These are phyloP conservation scores for Oryza nivara DNA, from an alignment of 176 grass and related monocot genomes.

Conservation along the genomic window DNA sequence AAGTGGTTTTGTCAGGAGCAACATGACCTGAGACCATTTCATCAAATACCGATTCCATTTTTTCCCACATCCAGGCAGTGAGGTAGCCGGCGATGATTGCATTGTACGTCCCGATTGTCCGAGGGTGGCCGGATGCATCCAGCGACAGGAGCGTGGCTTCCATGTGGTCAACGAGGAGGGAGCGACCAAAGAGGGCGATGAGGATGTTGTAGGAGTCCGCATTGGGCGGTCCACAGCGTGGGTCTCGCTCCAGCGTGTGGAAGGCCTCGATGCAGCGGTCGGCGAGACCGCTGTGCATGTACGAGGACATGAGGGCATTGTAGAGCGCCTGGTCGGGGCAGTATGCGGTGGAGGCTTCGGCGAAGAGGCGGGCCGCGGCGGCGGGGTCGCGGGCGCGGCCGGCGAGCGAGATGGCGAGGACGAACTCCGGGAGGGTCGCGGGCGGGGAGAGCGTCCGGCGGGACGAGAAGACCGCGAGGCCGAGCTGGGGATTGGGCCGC, in stretches of 20 bases:
- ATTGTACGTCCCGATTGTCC: conserved; percentile 70
- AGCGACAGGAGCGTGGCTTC: conserved; percentile 55
- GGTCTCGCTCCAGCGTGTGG: conserved; percentile 49
- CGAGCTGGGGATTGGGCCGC: conserved; percentile 58
- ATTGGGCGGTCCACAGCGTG: conserved; percentile 60
- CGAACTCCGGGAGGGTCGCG: conserved; percentile 60
- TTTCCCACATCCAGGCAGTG: conserved; percentile 87
- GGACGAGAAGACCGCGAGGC: conserved; percentile 60
- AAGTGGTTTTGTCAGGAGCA: conserved; percentile 65
- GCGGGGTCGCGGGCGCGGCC: conserved; percentile 54
- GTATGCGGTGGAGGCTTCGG: conserved; percentile 41
- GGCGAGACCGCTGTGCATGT: conserved; percentile 73
- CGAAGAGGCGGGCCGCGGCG: conserved; percentile 56
- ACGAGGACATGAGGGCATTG: conserved; percentile 84
- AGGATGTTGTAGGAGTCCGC: conserved; percentile 86
- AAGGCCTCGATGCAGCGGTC: conserved; percentile 55
- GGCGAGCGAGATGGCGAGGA: conserved; percentile 75
- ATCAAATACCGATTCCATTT: conserved; percentile 62
- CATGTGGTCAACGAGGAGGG: conserved; percentile 82
- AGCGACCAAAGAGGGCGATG: conserved; percentile 71
- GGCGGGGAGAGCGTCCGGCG: conserved; percentile 53
- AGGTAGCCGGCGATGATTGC: conserved; percentile 74
- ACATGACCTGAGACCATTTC: conserved; percentile 57
- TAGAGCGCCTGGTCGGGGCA: conserved; percentile 62
- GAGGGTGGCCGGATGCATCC: conserved; percentile 57